A percentile compares a stretch with the other conserved stretches of the same genome.
Conservation (phyloP, 257 asterid genomes). For the Scutellaria minor region DNA sequence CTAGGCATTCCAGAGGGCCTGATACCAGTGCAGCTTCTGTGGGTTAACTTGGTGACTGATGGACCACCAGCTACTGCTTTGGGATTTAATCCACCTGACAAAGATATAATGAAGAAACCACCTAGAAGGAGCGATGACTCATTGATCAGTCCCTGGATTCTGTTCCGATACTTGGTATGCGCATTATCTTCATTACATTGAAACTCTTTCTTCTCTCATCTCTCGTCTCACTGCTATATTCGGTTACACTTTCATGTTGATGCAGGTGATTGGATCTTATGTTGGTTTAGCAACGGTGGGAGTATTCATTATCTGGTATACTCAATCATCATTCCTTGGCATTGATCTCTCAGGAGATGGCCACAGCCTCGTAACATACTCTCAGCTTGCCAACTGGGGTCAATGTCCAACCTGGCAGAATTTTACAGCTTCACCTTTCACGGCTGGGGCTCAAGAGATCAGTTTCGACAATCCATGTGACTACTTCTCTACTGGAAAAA, state of each 20-base stretch:
- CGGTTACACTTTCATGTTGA: constrained; percentile 20
- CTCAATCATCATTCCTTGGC: constrained; percentile 87
- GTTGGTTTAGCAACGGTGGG: constrained; percentile 98
- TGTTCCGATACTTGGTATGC: constrained; percentile 85
- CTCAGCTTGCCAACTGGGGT: constrained; percentile 94
- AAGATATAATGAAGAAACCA: constrained; percentile 90
- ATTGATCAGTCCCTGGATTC: constrained; percentile 90
- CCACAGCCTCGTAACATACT: constrained; percentile 86
- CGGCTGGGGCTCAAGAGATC: constrained; percentile 70
- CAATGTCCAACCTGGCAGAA: constrained; percentile 83
- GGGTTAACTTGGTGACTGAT: constrained; percentile 97
- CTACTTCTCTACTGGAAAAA: constrained; percentile 84
- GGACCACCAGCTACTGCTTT: constrained; percentile 99
- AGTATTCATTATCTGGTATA: constrained; percentile 87
- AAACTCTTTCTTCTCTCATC: background rate
- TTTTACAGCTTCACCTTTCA: constrained; percentile 81
- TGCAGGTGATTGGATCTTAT: constrained; percentile 87
- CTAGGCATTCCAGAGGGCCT: constrained; percentile 97
- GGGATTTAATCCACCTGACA: constrained; percentile 99
- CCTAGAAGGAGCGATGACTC: constrained; percentile 96
- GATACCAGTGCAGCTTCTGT: constrained; percentile 97
- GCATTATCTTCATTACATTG: background rate
- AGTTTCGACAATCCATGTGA: constrained; percentile 80
- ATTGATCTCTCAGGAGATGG: constrained; percentile 87
- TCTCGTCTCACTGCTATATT: constrained; percentile 8